Percentiles rank a stretch among this genome's conserved stretches.
Evolutionary conservation across 2,329 filamentous ascomycete genomes (phyloP).

Genomic region (Penicillium sp.): DNA sequence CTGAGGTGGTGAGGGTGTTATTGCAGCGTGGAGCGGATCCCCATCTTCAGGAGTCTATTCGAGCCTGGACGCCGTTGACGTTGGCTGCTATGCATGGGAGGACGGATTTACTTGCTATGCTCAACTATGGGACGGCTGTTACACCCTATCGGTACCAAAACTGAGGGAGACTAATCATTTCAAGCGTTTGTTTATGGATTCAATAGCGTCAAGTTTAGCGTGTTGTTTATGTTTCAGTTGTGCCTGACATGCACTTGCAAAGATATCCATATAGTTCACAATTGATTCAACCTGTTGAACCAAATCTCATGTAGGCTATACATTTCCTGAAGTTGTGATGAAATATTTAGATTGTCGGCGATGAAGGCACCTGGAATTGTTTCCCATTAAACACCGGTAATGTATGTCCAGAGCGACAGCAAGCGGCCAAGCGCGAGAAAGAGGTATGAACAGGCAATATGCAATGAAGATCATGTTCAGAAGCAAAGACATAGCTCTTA

Average conservation of each 20-base stretch:
- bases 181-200: not conserved
- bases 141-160: not conserved
- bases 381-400: not conserved
- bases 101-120: slow-evolving; percentile 4
- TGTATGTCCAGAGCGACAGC: not conserved
- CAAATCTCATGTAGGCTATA: not conserved
- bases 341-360: not conserved
- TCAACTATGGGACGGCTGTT: not conserved
- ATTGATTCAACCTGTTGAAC: slow-evolving; percentile 1
- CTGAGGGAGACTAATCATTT: not conserved
- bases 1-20: slow-evolving; percentile 10
- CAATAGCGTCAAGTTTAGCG: not conserved
- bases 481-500: not conserved
- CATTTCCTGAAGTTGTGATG: not conserved
- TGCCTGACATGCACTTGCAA: slow-evolving; percentile 2
- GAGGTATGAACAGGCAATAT: not conserved
- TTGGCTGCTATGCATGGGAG: not conserved
- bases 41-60: slow-evolving; percentile 1
- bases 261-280: slow-evolving; percentile 7
- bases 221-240: not conserved
- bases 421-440: not conserved
- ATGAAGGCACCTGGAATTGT: not conserved
- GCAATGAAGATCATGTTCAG: not conserved
- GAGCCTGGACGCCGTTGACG: slow-evolving; percentile 4
- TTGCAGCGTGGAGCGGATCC: slow-evolving; percentile 15